phyloP scores from a whole-genome alignment of 495 filamentous ascomycete genomes.

The Aspergillus mulundensis region DNA sequence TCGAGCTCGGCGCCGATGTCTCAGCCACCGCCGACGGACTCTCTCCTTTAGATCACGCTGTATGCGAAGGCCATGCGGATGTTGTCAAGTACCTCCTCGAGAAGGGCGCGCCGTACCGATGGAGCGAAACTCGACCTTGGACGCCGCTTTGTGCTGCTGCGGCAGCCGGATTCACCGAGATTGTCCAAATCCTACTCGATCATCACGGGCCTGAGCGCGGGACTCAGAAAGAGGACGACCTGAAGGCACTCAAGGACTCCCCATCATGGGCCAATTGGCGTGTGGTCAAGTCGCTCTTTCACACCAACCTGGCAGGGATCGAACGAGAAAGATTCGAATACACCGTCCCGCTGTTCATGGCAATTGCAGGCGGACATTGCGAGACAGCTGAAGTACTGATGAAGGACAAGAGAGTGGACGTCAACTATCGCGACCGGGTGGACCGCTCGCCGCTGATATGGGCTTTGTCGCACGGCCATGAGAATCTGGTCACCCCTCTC shows the following conservation, averaged over 20 bases:
- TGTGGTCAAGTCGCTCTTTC: not conserved
- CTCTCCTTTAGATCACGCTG: not conserved
- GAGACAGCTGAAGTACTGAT: not conserved
- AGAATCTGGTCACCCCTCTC: not conserved
- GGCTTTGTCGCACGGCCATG: not conserved
- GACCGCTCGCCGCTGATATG: not conserved
- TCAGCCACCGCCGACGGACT: not conserved
- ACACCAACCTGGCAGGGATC: not conserved
- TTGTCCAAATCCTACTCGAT: not conserved
- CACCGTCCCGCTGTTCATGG: not conserved
- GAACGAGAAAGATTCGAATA: not conserved
- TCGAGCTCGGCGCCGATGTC: not conserved
- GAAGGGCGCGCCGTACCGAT: not conserved
- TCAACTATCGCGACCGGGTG: not conserved
- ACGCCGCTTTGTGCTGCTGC: not conserved
- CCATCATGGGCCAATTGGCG: no score
- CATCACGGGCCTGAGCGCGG: not conserved
- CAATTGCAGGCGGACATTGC: not conserved
- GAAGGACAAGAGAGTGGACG: not conserved
- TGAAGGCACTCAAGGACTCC: not conserved
- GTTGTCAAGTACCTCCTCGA: not conserved
- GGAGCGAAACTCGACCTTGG: not conserved
- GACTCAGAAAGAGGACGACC: not conserved
- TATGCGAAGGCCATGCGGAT: not conserved
- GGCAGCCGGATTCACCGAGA: not conserved